phyloP scores from a whole-genome alignment of 495 filamentous ascomycete species.

The Neurospora sp. region DNA sequence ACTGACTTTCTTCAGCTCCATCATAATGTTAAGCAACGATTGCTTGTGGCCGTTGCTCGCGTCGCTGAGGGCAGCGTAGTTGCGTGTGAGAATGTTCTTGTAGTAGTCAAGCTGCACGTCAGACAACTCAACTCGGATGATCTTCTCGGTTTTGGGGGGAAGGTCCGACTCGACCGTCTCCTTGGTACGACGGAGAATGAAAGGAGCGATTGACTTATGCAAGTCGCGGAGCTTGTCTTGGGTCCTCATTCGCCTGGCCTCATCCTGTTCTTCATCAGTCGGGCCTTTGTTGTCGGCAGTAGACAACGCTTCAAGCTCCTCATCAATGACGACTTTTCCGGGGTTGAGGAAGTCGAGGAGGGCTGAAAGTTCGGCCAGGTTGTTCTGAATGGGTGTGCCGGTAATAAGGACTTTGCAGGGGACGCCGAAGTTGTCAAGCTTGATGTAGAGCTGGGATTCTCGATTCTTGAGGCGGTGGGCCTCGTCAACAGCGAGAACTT shows the following conservation, averaged over 20 bases:
- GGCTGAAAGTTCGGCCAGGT: conserved; percentile 79
- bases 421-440: conserved; percentile 72
- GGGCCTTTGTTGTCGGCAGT: conserved; percentile 29
- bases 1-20: conserved; percentile 98
- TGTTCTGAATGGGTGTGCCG: conserved; percentile 96
- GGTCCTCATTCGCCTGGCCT: conserved; percentile 24
- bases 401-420: conserved; percentile 88
- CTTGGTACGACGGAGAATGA: conserved; percentile 94
- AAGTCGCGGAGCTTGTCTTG: conserved; percentile 48
- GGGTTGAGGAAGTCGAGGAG: conserved; percentile 95
- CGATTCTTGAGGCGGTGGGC: conserved; percentile 95
- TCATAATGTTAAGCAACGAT: conserved; percentile 96
- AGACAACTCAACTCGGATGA: conserved; percentile 91
- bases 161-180: conserved; percentile 93
- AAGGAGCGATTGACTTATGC: conserved; percentile 68
- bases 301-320: conserved; percentile 61
- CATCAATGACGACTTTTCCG: conserved; percentile 74
- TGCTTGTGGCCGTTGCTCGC: conserved; percentile 82
- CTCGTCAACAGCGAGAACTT: conserved; percentile 92
- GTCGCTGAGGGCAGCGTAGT: conserved; percentile 89
- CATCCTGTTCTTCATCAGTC: conserved; percentile 20
- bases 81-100: conserved; percentile 94
- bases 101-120: conserved; percentile 97
- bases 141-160: conserved; percentile 95
- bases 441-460: conserved; percentile 81